Evolutionary conservation across 2,329 filamentous ascomycete genomes (phyloP).

Genomic region (Alternaria longipes): DNA sequence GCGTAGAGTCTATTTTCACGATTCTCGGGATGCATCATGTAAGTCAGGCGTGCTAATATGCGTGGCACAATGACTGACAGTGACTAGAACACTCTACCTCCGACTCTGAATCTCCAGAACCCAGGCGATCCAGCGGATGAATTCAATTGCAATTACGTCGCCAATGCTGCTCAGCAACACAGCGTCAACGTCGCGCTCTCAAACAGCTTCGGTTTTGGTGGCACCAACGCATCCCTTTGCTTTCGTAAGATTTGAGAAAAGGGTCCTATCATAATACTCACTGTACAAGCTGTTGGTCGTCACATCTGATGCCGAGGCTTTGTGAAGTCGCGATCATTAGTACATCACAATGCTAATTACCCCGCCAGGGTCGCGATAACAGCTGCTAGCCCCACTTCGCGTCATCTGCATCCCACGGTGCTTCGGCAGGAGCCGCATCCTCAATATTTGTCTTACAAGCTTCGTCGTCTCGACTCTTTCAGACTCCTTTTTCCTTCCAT

Average conservation of each 20-base stretch:
- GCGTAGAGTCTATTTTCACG: constrained; percentile 87
- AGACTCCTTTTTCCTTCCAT: background rate
- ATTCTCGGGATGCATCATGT: constrained; percentile 82
- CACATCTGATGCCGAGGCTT: background rate
- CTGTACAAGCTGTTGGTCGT: background rate
- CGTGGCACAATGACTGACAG: constrained; percentile 19
- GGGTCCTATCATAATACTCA: background rate
- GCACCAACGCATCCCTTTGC: constrained; percentile 90
- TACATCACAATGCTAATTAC: constrained; percentile 26
- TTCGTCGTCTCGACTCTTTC: background rate
- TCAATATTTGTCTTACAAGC: background rate
- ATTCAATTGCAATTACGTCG: constrained; percentile 86
- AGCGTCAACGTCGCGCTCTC: constrained; percentile 79
- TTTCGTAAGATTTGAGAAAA: constrained; percentile 63
- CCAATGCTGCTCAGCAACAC: constrained; percentile 74
- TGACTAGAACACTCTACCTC: constrained; percentile 76
- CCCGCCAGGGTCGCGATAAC: constrained; percentile 29
- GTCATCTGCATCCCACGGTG: constrained; percentile 25
- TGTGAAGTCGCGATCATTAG: constrained; percentile 17
- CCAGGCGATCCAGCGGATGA: constrained; percentile 67
- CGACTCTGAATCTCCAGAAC: constrained; percentile 82
- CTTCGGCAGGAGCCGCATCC: background rate
- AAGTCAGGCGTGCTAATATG: constrained; percentile 46
- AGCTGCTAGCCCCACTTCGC: constrained; percentile 28
- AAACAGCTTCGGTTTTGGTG: constrained; percentile 98